Percentiles rank a stretch among this genome's conserved stretches.
Evolutionary conservation across 139 green algal species (phyloP).

Genomic region (Coelastrella sp.): DNA sequence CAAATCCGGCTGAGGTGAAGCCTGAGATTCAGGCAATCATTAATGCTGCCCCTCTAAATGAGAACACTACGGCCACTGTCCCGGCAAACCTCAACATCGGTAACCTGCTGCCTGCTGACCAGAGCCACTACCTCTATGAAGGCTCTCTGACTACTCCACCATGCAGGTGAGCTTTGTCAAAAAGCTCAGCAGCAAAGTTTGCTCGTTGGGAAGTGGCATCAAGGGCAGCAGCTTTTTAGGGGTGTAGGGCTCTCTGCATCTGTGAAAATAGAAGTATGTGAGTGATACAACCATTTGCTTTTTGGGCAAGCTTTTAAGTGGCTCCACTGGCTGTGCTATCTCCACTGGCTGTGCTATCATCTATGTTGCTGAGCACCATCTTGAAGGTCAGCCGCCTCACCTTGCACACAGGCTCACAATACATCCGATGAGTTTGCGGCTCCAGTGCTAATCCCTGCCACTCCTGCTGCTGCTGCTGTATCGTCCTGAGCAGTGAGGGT

Average conservation of each 20-base stretch:
- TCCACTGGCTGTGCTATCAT: too few species aligned
- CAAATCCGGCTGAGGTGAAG: constrained; percentile 9
- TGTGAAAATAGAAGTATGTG: background rate
- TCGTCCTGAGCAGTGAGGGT: constrained; percentile 68
- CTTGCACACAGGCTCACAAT: too few species aligned
- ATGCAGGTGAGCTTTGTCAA: constrained; percentile 36
- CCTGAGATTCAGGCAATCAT: background rate
- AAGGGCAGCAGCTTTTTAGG: too few species aligned
- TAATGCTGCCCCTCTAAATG: background rate
- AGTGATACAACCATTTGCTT: too few species aligned
- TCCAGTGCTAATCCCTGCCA: too few species aligned
- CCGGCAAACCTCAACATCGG: background rate
- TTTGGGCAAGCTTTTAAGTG: too few species aligned
- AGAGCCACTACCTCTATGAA: background rate
- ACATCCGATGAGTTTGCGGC: too few species aligned
- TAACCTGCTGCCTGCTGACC: background rate
- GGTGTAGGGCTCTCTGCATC: background rate
- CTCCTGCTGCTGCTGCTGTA: background rate
- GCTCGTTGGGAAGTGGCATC: too few species aligned
- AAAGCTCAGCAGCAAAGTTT: too few species aligned
- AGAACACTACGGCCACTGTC: background rate
- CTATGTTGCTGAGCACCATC: too few species aligned
- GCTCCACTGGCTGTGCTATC: too few species aligned
- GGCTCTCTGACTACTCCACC: background rate
- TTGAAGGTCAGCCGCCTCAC: too few species aligned